phyloP scores from a whole-genome alignment of 2,329 filamentous ascomycete genomes.

The Orbilia oligospora region DNA sequence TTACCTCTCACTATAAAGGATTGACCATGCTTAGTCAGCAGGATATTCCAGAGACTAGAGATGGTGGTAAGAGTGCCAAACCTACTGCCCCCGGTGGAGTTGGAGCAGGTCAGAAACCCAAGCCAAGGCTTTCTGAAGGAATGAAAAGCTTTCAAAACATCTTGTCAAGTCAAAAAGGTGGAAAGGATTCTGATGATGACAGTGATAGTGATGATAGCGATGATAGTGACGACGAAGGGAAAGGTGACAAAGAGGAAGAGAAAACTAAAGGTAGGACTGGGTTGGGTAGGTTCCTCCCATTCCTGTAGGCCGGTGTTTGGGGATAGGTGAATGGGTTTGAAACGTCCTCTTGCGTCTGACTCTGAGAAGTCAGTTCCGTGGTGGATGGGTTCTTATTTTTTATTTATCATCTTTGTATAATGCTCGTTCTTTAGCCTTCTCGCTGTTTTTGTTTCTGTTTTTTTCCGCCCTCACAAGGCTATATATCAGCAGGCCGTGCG shows the following conservation, averaged over 20 bases:
- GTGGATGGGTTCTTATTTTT: neutral
- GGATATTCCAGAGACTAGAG: slow-evolving; percentile 50
- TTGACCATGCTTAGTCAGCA: slow-evolving; percentile 54
- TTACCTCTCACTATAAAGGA: slow-evolving; percentile 49
- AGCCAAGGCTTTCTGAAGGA: slow-evolving; percentile 35
- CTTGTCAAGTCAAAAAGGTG: slow-evolving; percentile 44
- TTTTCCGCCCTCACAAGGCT: neutral
- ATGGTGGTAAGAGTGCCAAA: slow-evolving; percentile 28
- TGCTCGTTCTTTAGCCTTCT: slow-evolving; percentile 9
- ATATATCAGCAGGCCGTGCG: neutral
- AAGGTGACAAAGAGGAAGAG: slow-evolving; percentile 36
- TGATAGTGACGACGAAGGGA: slow-evolving; percentile 36
- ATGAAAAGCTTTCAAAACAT: slow-evolving; percentile 47
- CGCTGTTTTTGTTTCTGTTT: neutral
- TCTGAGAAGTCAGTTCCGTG: neutral
- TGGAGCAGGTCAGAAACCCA: slow-evolving; percentile 20
- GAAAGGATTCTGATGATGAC: slow-evolving; percentile 46
- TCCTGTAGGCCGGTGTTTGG: slow-evolving; percentile 32
- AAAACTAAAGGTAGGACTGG: slow-evolving; percentile 27
- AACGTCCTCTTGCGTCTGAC: neutral
- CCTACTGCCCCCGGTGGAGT: slow-evolving; percentile 4
- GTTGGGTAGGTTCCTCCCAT: slow-evolving; percentile 36
- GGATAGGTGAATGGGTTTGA: slow-evolving; percentile 4
- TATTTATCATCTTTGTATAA: neutral
- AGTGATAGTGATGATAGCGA: slow-evolving; percentile 34